These are phyloP conservation scores for Neocatenulostroma microsporum DNA, from an alignment of 2,329 filamentous ascomycete species.

Conservation along the genomic window DNA sequence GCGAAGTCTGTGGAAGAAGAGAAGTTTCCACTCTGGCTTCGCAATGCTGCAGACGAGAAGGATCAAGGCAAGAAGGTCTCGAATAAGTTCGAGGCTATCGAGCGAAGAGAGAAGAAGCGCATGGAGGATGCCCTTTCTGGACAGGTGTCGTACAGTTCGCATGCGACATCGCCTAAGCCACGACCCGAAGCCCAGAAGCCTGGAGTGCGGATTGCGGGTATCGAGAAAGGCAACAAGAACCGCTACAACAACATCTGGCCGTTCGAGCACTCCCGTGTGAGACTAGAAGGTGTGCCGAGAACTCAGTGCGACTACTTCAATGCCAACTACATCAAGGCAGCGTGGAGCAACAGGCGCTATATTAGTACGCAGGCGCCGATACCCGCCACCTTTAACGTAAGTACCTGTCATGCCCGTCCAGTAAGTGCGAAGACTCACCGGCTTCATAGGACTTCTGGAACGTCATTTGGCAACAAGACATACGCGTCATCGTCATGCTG, in stretches of 20 bases:
- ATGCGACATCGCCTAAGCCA: slow-evolving; percentile 30
- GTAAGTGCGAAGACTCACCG: slow-evolving; percentile 5
- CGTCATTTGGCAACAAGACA: slow-evolving; percentile 92
- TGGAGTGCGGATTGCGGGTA: slow-evolving; percentile 69
- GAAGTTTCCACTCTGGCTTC: slow-evolving; percentile 69
- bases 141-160: slow-evolving; percentile 51
- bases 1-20: no score
- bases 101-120: slow-evolving; percentile 77
- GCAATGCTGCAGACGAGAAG: slow-evolving; percentile 54
- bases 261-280: slow-evolving; percentile 88
- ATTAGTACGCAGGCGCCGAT: slow-evolving; percentile 93
- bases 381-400: slow-evolving; percentile 81
- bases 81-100: slow-evolving; percentile 74
- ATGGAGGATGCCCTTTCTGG: slow-evolving; percentile 74
- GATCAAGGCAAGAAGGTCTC: slow-evolving; percentile 76
- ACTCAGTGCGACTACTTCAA: slow-evolving; percentile 90
- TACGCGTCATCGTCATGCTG: slow-evolving; percentile 90
- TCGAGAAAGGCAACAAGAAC: slow-evolving; percentile 93
- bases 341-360: slow-evolving; percentile 80
- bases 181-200: slow-evolving; percentile 28
- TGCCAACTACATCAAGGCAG: slow-evolving; percentile 74
- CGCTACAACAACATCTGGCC: slow-evolving; percentile 97
- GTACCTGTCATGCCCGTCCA: slow-evolving; percentile 25
- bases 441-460: slow-evolving; percentile 82
- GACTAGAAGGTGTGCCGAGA: slow-evolving; percentile 57